These are phyloP conservation scores for Zoysia matrella DNA, from an alignment of 202 grass and related monocot species.

Conservation along the genomic window DNA sequence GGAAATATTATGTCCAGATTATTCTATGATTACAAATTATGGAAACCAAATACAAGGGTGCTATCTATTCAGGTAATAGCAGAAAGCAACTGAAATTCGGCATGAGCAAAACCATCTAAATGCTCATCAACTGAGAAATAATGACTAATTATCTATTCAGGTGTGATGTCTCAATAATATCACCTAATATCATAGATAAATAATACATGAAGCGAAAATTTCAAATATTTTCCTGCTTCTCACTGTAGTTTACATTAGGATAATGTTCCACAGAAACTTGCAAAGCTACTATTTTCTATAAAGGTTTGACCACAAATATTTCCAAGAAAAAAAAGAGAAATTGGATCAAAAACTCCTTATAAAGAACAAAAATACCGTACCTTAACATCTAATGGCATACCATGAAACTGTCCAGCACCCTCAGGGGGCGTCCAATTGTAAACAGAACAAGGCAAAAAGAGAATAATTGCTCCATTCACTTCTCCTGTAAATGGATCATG, in stretches of 20 bases:
- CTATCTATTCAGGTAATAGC: not conserved
- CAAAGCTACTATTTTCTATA: not conserved
- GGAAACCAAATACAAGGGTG: constrained; percentile 9
- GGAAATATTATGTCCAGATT: constrained; percentile 13
- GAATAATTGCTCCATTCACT: constrained; percentile 68
- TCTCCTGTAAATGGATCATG: constrained; percentile 75
- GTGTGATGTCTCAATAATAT: not conserved
- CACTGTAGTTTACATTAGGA: not conserved
- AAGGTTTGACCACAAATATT: not conserved
- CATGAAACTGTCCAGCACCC: too few relatives aligned
- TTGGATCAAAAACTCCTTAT: constrained; percentile 26
- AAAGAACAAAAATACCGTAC: not conserved
- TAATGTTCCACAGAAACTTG: not conserved
- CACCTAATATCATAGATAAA: not conserved
- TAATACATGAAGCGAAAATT: not conserved
- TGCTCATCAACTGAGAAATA: constrained; percentile 1
- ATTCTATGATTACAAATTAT: not conserved
- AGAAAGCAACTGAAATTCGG: not conserved
- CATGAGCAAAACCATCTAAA: not conserved
- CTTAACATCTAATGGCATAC: too few relatives aligned
- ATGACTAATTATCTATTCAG: not conserved
- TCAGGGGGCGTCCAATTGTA: constrained; percentile 21
- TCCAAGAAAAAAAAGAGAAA: not conserved
- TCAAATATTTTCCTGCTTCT: constrained; percentile 6
- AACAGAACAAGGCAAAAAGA: constrained; percentile 90